Base-by-base conservation (phyloP, 2,329 filamentous ascomycete genomes). In the Trichoderma aggressivum region DNA sequence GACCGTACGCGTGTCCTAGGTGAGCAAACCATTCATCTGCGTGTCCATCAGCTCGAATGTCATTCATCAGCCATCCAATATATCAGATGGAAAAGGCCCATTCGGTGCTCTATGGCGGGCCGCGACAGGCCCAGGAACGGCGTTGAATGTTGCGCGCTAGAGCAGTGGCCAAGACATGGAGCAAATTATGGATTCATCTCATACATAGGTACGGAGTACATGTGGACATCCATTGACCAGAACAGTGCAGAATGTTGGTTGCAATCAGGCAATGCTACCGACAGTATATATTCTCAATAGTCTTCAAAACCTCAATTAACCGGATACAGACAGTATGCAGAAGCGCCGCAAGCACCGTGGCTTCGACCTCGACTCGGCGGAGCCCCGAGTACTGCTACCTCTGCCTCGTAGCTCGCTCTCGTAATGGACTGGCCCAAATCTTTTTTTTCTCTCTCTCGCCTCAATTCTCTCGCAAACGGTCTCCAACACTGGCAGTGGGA, bases 91-190 rank as follows among this genome's bases (percentile, higher is more conserved):
- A 26, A 55, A 36, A 24, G n/a, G n/a, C 30, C n/a, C 47, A 24
- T 53, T 21, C 21, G 21, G 24, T 53, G 47, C 47, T 53, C 47
- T 53, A 36, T 59, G 50, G 55, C 55, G 64, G 64, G 64, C 64
- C 64, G 50, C 32, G n/a, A 56, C 34, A 67, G 50, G 50, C 7
- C 24, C 64, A 67, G 34, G 64, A 67, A 58, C 53, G 64, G 55
- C 55, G 50, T n/a, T 58, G 65, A 32, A 62, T 34, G 39, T 24
- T 18, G 30, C n/a, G 32, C 63, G 50, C 47, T 66, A 66, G 47
- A 53, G 47, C 47, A 53, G 47, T 53, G 47, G n/a, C 47, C 47
- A 53, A 53, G 47, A 24, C 11, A 53, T 53, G 47, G 21, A 53
- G 47, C 47, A 24, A 53, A 24, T 53, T 53, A 53, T 24, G 47